Conservation (phyloP, 768 basidiomycete species). For the Leccinum imitatum region DNA sequence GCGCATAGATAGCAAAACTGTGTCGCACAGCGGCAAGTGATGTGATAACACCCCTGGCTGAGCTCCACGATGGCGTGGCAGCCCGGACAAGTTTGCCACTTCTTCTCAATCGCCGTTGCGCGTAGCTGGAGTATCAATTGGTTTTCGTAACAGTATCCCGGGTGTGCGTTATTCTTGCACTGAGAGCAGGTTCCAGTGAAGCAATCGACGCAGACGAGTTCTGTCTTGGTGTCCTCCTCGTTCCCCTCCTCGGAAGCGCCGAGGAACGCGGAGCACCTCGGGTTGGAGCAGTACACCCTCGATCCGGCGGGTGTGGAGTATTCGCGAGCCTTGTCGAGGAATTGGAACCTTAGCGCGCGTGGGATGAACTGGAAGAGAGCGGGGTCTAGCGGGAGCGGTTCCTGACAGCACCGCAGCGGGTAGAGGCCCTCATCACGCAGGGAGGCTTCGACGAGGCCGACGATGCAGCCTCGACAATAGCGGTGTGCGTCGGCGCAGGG, state of each 20-base stretch:
- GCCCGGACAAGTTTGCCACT: constrained; percentile 65
- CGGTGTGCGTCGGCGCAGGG: constrained; percentile 40
- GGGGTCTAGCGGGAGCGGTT: constrained; percentile 31
- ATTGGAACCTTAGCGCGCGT: constrained; percentile 25
- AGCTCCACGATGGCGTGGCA: constrained; percentile 59
- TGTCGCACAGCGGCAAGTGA: constrained; percentile 49
- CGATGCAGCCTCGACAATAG: constrained; percentile 48
- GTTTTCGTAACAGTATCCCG: constrained; percentile 42
- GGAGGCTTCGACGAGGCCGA: constrained; percentile 40
- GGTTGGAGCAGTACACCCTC: constrained; percentile 51
- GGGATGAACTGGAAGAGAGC: constrained; percentile 34
- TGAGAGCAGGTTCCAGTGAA: constrained; percentile 39
- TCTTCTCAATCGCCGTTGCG: constrained; percentile 42
- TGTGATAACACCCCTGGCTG: constrained; percentile 59
- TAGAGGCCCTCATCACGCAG: constrained; percentile 51
- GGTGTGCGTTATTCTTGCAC: constrained; percentile 52
- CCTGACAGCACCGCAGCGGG: constrained; percentile 51
- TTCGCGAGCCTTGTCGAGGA: constrained; percentile 46
- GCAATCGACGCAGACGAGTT: constrained; percentile 44
- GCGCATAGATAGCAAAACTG: constrained; percentile 71
- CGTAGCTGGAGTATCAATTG: constrained; percentile 41
- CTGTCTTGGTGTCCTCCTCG: background rate
- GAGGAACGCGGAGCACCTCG: constrained; percentile 54
- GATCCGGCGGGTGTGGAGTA: constrained; percentile 40
- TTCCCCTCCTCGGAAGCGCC: constrained; percentile 33